Evolutionary conservation across 148 eudicot species (phyloP), one percentile per base, ranked within the genome.

Genomic region (Arctostaphylos glauca): DNA sequence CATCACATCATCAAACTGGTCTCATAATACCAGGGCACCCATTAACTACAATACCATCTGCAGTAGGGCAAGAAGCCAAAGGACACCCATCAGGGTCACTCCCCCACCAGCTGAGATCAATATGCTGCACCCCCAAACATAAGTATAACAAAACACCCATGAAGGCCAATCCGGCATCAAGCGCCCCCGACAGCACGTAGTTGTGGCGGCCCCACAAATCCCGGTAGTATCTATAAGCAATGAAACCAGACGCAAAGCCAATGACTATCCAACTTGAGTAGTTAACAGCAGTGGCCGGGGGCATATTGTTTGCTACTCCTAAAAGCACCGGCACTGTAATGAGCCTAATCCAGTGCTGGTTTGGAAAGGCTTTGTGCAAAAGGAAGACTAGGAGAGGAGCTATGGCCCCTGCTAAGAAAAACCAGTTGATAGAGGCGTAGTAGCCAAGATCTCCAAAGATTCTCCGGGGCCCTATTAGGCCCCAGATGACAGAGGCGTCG

Each of bases 131-230:
- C 49, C 91, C 95, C 82, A 96, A 77, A 73, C 90, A 84, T 74
- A 94, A 89, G 80, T 91, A 94, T 52, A 94, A 50, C 58, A 92
- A 80, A 18, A 96, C 91, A 0, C 93, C 97, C 97, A 96, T 94
- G 72, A 96, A 94, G 14, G 98, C 97, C 0, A 96, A 88, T 16
- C 99, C 99, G 3, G 97, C 97, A 84, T 96, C 98, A 2, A 96
- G 92, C 0, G 95, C 94, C 15, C 94, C 99, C 0, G 97, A 94
- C n/a, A 93, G 41, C 44, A 94, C 88, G 76, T 96, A 96, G 74
- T 94, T 94, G 80, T 92, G 91, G 0, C 94, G 81, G 43, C 89
- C 90, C 99, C 99, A 94, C 94, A 91, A 89, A 16, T 47, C 83
- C 0, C 92, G 93, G n/a, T 88, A 82, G 70, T 92, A 91, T 72